Conservation (phyloP, 768 basidiomycete species). For the Leccinum longicurvipes region DNA sequence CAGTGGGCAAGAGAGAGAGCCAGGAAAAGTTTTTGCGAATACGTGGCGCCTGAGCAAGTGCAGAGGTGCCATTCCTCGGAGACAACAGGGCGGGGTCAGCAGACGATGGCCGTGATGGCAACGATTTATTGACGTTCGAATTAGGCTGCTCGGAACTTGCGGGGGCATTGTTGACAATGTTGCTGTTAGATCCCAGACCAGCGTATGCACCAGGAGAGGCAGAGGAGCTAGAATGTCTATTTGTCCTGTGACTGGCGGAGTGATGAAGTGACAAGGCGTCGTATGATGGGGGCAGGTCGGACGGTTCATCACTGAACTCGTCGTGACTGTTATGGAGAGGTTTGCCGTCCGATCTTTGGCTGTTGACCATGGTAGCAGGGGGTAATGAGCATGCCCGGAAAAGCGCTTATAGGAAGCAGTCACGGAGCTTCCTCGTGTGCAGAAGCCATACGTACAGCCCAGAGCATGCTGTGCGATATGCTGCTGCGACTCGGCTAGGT, state of each 20-base stretch:
- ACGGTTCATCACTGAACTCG: background rate
- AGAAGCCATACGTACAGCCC: no score
- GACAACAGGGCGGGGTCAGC: background rate
- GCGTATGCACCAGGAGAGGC: background rate
- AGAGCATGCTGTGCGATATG: no score
- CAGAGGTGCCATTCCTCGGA: background rate
- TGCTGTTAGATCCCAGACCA: background rate
- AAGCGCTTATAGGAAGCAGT: no score
- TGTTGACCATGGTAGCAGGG: no score
- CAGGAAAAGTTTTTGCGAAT: slow-evolving; percentile 20
- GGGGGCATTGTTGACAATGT: no score
- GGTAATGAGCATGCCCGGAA: no score
- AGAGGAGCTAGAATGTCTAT: background rate
- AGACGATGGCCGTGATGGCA: background rate
- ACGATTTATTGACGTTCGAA: background rate
- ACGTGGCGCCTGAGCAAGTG: background rate
- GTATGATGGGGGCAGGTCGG: slow-evolving; percentile 17
- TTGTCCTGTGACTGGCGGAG: background rate
- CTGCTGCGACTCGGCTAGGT: no score
- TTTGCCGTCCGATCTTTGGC: no score
- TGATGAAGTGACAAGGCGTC: slow-evolving; percentile 2
- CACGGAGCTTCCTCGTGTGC: no score
- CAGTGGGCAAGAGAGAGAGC: slow-evolving; percentile 30
- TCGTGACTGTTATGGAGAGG: background rate
- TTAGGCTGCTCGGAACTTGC: background rate